Base-by-base conservation (phyloP, 2,329 filamentous ascomycete species). In the Verticillium alfalfae region DNA sequence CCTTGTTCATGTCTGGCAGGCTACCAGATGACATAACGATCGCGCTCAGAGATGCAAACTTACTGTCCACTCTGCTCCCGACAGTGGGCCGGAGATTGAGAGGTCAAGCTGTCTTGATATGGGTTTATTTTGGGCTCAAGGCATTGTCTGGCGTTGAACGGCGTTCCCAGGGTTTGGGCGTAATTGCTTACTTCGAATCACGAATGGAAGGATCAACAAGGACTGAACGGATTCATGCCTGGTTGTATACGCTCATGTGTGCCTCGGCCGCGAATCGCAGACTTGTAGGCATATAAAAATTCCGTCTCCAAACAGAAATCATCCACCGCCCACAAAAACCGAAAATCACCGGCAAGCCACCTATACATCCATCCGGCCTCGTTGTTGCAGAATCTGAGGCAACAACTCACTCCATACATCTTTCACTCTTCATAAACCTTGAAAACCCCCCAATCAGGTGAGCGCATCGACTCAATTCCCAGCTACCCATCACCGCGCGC, bases 31-130 rank as follows among this genome's bases (percentile, higher is more conserved):
- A 93, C 70, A 83, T 93, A 26, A 89, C 91, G 1, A 84, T 90
- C 49, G 84, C 89, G 31, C 80, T 97, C 76, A 83, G 93, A 68
- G 92, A 97, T 74, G 84, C 92, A 2, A 95, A 96, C 70, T 81
- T 87, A 60, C 78, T 97, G 52, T 86, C 86, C 15, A 84, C 88
- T 34, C 70, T 92, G 52, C 74, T 97, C 56, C 88, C 87, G 2
- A 76, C 91, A 5, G 84, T 93, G n/a, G 87, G 91, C 61, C 86
- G 87, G 61, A 73, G 34, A 76, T 88, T 63, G 92, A 56, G 68
- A 69, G 31, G 63, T 75, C 9, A n/a, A 45, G 45, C 41, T 59
- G 45, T 26, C 18, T 22, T 52, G 9, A 12, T 26, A 18, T 22
- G 1, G 45, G 1, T 4, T 18, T 22, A 10, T n/a, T 12, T 12